These are phyloP conservation scores for Galeopsis tetrahit DNA, from an alignment of 257 asterid genomes.

Conservation along the genomic window DNA sequence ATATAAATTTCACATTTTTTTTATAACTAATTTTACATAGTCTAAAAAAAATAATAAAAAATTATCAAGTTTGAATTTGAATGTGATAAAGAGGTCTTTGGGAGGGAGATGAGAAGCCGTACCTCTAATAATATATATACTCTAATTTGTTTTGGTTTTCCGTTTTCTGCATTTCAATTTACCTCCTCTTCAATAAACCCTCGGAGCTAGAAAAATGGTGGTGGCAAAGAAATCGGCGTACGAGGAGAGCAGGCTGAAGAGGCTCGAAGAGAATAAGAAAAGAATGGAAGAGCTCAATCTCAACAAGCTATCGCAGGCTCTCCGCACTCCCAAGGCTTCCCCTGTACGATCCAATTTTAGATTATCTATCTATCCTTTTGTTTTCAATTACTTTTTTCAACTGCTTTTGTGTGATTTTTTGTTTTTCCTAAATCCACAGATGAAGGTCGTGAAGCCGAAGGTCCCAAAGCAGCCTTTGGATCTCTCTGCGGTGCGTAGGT, in stretches of 20 bases:
- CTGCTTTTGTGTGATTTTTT: background rate
- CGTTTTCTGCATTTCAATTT: background rate
- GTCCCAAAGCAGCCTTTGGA: slow-evolving; percentile 50
- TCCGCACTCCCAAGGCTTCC: slow-evolving; percentile 58
- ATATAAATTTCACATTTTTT: too few species aligned
- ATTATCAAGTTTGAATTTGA: too few species aligned
- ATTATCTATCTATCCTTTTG: background rate
- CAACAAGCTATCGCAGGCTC: slow-evolving; percentile 56
- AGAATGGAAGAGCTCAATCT: slow-evolving; percentile 75
- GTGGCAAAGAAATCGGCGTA: slow-evolving; percentile 51
- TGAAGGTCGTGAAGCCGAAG: slow-evolving; percentile 68
- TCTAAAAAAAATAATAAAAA: too few species aligned
- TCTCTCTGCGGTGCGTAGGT: slow-evolving; percentile 52
- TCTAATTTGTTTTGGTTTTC: too few species aligned
- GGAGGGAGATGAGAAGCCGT: background rate
- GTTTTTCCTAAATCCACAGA: slow-evolving; percentile 40
- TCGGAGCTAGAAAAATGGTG: slow-evolving; percentile 50
- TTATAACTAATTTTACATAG: too few species aligned
- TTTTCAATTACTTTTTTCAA: background rate
- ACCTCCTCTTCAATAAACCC: background rate
- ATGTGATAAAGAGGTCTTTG: background rate
- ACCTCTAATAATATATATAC: too few species aligned
- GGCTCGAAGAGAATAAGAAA: slow-evolving; percentile 73
- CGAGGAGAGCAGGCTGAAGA: slow-evolving; percentile 59
- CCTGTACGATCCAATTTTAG: slow-evolving; percentile 41